Conservation (phyloP, 2,329 filamentous ascomycete genomes). For the Sphaerulina populicola region DNA sequence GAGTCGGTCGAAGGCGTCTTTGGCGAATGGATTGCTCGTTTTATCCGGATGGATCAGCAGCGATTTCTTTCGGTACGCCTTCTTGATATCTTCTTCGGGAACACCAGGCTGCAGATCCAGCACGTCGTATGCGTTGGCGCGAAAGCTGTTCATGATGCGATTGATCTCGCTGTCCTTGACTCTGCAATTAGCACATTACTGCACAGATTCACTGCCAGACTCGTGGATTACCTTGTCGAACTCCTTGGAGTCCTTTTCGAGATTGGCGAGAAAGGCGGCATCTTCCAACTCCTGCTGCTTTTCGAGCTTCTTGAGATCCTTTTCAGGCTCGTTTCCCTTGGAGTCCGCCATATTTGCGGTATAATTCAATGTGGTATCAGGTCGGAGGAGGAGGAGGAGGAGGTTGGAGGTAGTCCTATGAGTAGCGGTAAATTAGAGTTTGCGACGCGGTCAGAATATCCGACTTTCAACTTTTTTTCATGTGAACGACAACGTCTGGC, state of each 20-base stretch:
- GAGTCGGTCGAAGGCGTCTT: slow-evolving; percentile 91
- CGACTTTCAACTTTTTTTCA: slow-evolving; percentile 4
- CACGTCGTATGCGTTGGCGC: slow-evolving; percentile 78
- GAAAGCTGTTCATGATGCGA: slow-evolving; percentile 84
- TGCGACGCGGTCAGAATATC: neutral
- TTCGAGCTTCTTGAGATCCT: slow-evolving; percentile 26
- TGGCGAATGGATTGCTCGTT: slow-evolving; percentile 79
- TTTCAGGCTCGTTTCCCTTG: slow-evolving; percentile 20
- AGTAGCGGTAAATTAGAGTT: too few species aligned
- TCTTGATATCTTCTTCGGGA: slow-evolving; percentile 91
- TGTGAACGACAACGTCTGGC: neutral
- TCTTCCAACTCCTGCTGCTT: slow-evolving; percentile 41
- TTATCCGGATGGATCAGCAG: slow-evolving; percentile 98
- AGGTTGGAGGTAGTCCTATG: too few species aligned
- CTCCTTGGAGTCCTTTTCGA: slow-evolving; percentile 79
- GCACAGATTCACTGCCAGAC: slow-evolving; percentile 1
- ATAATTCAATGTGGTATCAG: neutral
- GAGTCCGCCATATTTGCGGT: slow-evolving; percentile 2
- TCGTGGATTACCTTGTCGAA: slow-evolving; percentile 64
- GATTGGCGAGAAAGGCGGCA: slow-evolving; percentile 66
- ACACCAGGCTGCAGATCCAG: slow-evolving; percentile 93
- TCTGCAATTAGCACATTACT: neutral
- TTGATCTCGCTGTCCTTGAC: slow-evolving; percentile 85
- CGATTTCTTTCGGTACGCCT: slow-evolving; percentile 92
- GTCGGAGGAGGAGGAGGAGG: too few species aligned